Evolutionary conservation across 2,329 filamentous ascomycete genomes (phyloP), one percentile per base, ranked within the genome.

Genomic region (Xylogone sp.): DNA sequence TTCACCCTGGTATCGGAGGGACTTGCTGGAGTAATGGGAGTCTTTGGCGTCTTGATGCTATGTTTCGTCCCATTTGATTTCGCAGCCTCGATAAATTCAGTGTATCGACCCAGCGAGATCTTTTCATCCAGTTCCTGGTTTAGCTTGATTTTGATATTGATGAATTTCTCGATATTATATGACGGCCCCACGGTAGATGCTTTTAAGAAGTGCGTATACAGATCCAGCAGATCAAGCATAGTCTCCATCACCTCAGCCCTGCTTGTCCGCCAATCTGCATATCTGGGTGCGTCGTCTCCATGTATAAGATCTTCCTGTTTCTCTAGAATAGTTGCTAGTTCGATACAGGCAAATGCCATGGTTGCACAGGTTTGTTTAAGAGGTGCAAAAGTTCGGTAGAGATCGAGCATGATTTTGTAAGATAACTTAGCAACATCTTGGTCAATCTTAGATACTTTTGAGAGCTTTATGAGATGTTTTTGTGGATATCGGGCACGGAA

Each of bases 381-480:
- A 8, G 92, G 92, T 1, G 90, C 86, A 68, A 94, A 95, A 0
- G 94, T 99, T 65, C 92, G 90, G 72, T 97, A 96, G 45, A 96
- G 75, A 69, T 99, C 94, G 48, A 93, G 81, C 45, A 86, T 88
- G 66, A 97, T 88, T 56, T 86, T 83, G 71, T 91, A 96, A 0
- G 90, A 89, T 0, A 84, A 78, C 16, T 76, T 76, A 24, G 84
- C 82, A 54, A 91, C 81, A 9, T 76, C 71, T 49, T 74, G 77
- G 4, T 78, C 75, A 19, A 68, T 60, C 70, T 57, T 55, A 5
- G 57, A 55, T 16, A 57, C 55, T 72, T 63, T 86, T 82, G 47
- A 77, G 21, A 96, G 77, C 71, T 97, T 97, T 59, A 90, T 79
- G 42, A 97, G 75, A 20, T 90, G 77, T 57, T 91, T 89, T 61